Conservation (phyloP, 176 grass and related monocot species). For the Aechmea fasciata region DNA sequence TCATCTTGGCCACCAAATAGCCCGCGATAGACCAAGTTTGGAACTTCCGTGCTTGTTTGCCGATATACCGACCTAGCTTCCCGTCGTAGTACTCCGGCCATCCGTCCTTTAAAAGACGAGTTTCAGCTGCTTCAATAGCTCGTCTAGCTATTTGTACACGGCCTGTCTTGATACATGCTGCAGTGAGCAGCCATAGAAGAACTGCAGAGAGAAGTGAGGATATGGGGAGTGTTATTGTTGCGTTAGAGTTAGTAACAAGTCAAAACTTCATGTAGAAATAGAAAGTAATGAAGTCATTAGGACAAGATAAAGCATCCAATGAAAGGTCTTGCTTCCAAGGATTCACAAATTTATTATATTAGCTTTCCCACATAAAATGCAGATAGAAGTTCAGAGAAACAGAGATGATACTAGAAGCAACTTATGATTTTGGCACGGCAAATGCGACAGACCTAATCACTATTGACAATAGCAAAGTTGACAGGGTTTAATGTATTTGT, state of each 20-base stretch:
- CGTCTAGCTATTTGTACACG: constrained; percentile 78
- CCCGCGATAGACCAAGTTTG: constrained; percentile 92
- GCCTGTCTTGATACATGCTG: constrained; percentile 90
- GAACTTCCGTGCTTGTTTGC: constrained; percentile 81
- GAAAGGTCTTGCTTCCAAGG: too few relatives aligned
- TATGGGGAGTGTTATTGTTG: constrained; percentile 1
- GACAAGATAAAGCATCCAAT: too few relatives aligned
- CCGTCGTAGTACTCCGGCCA: constrained; percentile 96
- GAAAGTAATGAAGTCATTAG: too few relatives aligned
- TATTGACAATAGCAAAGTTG: too few relatives aligned
- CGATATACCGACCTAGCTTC: constrained; percentile 64
- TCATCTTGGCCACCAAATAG: constrained; percentile 88
- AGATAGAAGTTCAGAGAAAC: too few relatives aligned
- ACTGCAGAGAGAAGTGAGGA: constrained; percentile 37
- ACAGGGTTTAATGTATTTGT: too few relatives aligned
- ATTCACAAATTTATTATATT: too few relatives aligned
- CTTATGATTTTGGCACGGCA: too few relatives aligned
- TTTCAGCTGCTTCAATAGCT: constrained; percentile 66
- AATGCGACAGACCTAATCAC: too few relatives aligned
- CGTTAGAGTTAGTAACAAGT: neutral
- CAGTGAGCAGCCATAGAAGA: constrained; percentile 86
- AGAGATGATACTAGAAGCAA: too few relatives aligned
- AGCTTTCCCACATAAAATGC: too few relatives aligned
- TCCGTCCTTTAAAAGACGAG: constrained; percentile 57
- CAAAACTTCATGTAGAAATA: too few relatives aligned